Conservation (phyloP, 2,329 filamentous ascomycete species). For the Hypoxylon sp. region DNA sequence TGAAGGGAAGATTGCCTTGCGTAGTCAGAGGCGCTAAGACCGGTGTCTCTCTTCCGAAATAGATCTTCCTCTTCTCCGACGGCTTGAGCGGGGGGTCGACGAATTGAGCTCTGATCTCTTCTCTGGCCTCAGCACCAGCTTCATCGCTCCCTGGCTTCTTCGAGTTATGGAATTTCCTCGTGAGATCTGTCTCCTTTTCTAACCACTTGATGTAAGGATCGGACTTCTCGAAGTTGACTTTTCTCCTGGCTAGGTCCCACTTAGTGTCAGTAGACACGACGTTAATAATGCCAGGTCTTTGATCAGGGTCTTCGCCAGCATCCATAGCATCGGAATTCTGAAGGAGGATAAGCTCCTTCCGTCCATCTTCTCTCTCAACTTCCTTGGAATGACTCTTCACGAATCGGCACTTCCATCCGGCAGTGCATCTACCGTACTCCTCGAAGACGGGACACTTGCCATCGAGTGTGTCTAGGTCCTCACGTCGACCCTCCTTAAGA, state of each 20-base stretch:
- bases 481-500: conserved; percentile 82
- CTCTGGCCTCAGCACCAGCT: conserved; percentile 52
- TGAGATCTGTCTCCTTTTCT: conserved; percentile 70
- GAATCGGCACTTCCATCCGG: conserved; percentile 96
- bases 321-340: conserved; percentile 62
- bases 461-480: conserved; percentile 80
- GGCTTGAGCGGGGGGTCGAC: conserved; percentile 88
- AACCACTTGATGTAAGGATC: conserved; percentile 85
- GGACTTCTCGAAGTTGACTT: conserved; percentile 76
- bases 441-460: conserved; percentile 88
- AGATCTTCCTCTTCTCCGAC: conserved; percentile 92
- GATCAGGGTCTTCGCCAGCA: conserved; percentile 59
- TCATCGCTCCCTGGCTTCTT: conserved; percentile 59
- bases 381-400: conserved; percentile 89
- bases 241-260: conserved; percentile 79
- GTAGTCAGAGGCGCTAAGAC: conserved; percentile 95
- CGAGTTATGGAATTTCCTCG: conserved; percentile 63
- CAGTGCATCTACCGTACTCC: conserved; percentile 78
- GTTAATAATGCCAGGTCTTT: conserved; percentile 79
- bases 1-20: conserved; percentile 95
- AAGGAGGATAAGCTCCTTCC: conserved; percentile 82
- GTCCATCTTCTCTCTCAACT: conserved; percentile 80
- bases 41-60: conserved; percentile 94
- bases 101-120: conserved; percentile 84
- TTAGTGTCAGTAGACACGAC: conserved; percentile 78